Conservation (phyloP, 139 green algal species). For the Mesotaenium endlicherianum region DNA sequence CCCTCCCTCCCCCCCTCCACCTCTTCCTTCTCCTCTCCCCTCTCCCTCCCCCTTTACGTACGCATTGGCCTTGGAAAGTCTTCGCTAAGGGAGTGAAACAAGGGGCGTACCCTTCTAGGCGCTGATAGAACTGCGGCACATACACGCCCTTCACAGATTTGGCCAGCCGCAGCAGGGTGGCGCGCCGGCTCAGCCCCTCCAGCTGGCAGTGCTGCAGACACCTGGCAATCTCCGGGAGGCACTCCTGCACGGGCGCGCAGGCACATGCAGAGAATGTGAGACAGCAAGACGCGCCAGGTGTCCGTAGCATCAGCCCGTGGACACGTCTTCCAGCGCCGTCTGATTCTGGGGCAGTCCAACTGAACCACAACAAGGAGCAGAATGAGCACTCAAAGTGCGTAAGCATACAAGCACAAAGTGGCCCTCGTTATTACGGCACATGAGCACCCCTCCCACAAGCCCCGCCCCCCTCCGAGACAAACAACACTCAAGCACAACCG, state of each 20-base stretch:
- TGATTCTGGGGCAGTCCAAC: too few species aligned
- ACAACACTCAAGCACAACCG: not conserved
- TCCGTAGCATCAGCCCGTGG: not conserved
- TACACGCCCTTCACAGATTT: slow-evolving; percentile 68
- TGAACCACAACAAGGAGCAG: too few species aligned
- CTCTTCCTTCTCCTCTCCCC: too few species aligned
- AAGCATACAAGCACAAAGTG: too few species aligned
- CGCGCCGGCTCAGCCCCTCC: slow-evolving; percentile 58
- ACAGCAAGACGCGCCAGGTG: not conserved
- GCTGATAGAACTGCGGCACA: slow-evolving; percentile 76
- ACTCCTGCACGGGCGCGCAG: slow-evolving; percentile 25
- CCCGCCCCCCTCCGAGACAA: not conserved
- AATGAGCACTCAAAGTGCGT: too few species aligned
- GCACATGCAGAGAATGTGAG: not conserved
- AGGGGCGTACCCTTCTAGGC: slow-evolving; percentile 40
- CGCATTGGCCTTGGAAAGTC: too few species aligned
- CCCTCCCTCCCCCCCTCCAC: too few species aligned
- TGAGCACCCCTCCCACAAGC: not conserved
- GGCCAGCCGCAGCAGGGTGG: slow-evolving; percentile 62
- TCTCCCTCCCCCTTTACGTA: not conserved
- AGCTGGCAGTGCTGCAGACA: slow-evolving; percentile 60
- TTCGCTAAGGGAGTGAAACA: too few species aligned
- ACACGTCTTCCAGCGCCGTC: too few species aligned
- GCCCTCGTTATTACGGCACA: too few species aligned
- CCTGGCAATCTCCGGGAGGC: slow-evolving; percentile 63